phyloP scores from a whole-genome alignment of 2,329 filamentous ascomycete species.

The Colletotrichum paranaense region DNA sequence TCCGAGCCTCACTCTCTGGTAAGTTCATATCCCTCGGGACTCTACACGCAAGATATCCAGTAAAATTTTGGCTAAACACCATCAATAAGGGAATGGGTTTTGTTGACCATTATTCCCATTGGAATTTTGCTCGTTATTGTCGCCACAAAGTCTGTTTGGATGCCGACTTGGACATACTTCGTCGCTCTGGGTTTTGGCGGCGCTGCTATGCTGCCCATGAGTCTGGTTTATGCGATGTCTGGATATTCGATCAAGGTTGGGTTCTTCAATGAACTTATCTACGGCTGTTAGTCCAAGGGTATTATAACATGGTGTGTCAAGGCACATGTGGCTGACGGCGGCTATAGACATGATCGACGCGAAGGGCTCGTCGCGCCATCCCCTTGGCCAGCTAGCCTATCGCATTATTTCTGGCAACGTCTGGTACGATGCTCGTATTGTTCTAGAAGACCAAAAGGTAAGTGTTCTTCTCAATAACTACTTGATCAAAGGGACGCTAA shows the following conservation, averaged over 20 bases:
- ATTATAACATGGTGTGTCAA: constrained; percentile 48
- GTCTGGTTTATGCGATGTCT: constrained; percentile 71
- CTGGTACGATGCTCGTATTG: constrained; percentile 68
- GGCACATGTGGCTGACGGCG: constrained; percentile 43
- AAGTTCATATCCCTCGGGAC: background rate
- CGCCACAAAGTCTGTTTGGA: constrained; percentile 63
- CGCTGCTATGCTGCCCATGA: constrained; percentile 66
- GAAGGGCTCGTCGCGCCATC: constrained; percentile 27
- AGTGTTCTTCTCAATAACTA: background rate
- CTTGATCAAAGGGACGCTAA: background rate
- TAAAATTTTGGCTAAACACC: background rate
- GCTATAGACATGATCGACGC: constrained; percentile 28
- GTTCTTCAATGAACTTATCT: constrained; percentile 69
- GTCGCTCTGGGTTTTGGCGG: constrained; percentile 66
- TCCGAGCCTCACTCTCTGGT: constrained; percentile 51
- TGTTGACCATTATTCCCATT: constrained; percentile 35
- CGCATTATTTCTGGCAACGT: constrained; percentile 71
- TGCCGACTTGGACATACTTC: constrained; percentile 70
- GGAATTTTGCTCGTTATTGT: constrained; percentile 58
- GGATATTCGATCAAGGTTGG: constrained; percentile 65
- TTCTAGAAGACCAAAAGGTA: constrained; percentile 62
- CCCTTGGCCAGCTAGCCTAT: constrained; percentile 69
- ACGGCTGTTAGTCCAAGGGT: constrained; percentile 48
- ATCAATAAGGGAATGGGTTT: constrained; percentile 36
- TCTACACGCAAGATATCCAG: background rate